Percentiles rank a stretch among this genome's conserved stretches.
Conservation (phyloP, 2,329 filamentous ascomycete species). For the Aphanocladium album region DNA sequence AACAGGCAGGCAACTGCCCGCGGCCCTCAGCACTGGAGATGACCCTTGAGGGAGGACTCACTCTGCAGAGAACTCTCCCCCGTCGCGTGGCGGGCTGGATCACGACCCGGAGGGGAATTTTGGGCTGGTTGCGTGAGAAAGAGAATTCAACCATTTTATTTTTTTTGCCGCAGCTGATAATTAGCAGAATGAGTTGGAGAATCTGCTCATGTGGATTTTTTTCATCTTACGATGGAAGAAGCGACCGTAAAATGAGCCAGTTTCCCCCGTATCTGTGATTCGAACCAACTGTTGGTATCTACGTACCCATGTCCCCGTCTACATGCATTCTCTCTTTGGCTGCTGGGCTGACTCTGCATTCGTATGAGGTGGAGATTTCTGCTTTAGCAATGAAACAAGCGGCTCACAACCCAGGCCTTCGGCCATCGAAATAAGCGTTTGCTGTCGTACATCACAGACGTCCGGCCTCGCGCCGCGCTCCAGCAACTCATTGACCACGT, state of each 20-base stretch:
- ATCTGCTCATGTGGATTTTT: background rate
- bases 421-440: no score
- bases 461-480: no score
- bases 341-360: no score
- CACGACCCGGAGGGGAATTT: conserved; percentile 55
- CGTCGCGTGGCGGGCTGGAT: conserved; percentile 67
- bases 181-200: background rate
- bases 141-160: conserved; percentile 46
- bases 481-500: no score
- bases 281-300: no score
- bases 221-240: no score
- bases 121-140: conserved; percentile 53
- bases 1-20: conserved; percentile 31
- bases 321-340: no score
- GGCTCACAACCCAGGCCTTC: no score
- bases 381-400: no score
- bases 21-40: conserved; percentile 64
- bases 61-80: conserved; percentile 68
- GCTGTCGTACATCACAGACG: no score
- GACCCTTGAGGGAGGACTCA: conserved; percentile 66
- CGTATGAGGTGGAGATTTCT: no score
- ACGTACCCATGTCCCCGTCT: no score
- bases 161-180: conserved; percentile 1
- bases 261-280: background rate
- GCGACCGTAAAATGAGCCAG: background rate